Conservation (phyloP, 1,284 basidiomycete genomes). For the Papiliotrema nemorosa region DNA sequence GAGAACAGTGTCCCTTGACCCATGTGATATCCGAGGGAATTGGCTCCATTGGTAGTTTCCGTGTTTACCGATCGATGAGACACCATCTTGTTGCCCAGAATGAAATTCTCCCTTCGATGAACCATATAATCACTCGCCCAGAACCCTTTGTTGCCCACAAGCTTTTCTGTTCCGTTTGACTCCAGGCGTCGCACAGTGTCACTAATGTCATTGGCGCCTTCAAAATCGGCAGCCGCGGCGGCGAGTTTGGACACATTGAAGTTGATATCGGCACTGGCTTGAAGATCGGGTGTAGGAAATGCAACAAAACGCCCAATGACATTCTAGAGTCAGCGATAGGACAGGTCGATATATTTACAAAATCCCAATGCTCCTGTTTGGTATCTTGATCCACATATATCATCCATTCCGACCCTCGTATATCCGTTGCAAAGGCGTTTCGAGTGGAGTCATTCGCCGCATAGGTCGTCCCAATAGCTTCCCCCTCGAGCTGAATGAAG, state of each 20-base stretch:
- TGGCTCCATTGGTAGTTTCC: conserved; percentile 60
- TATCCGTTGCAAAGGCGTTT: conserved; percentile 54
- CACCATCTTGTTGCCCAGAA: conserved; percentile 63
- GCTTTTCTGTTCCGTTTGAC: conserved; percentile 38
- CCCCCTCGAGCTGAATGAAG: conserved; percentile 31
- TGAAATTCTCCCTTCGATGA: conserved; percentile 59
- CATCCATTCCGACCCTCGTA: conserved; percentile 63
- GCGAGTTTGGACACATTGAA: conserved; percentile 58
- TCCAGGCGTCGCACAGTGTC: conserved; percentile 52
- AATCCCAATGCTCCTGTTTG: conserved; percentile 62
- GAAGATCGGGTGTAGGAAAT: conserved; percentile 59
- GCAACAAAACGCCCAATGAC: conserved; percentile 61
- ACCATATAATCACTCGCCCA: conserved; percentile 66
- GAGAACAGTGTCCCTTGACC: conserved; percentile 63
- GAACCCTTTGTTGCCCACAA: conserved; percentile 63
- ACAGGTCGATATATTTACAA: conserved; percentile 45
- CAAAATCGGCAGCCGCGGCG: conserved; percentile 19
- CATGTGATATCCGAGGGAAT: conserved; percentile 64
- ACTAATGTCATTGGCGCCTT: conserved; percentile 51
- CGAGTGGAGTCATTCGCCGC: conserved; percentile 51
- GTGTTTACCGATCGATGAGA: conserved; percentile 61
- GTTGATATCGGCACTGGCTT: conserved; percentile 60
- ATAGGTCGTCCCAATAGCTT: conserved; percentile 57
- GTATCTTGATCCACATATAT: conserved; percentile 60
- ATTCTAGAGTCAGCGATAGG: conserved; percentile 38